These are phyloP conservation scores for Xylaria polymorpha DNA, from an alignment of 2,329 filamentous ascomycete genomes.

Conservation along the genomic window DNA sequence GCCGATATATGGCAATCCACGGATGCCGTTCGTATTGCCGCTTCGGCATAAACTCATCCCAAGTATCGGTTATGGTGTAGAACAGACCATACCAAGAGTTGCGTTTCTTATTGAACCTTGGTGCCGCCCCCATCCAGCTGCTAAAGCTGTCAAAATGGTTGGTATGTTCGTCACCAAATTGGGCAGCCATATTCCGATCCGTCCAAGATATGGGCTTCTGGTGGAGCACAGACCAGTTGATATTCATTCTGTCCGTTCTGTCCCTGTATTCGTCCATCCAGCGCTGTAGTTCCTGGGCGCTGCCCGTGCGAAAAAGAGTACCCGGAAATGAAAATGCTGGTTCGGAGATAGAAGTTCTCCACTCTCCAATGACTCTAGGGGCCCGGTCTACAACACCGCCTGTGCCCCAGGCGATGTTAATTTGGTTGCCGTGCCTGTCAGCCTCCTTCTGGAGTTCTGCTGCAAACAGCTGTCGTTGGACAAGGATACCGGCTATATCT, in stretches of 20 bases:
- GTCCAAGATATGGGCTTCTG: conserved; percentile 56
- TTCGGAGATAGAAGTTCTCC: conserved; percentile 31
- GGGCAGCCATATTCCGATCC: conserved; percentile 55
- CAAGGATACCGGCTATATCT: conserved; percentile 47
- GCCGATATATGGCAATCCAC: conserved; percentile 64
- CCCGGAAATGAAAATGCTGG: conserved; percentile 31
- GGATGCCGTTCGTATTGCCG: conserved; percentile 54
- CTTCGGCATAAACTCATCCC: conserved; percentile 48
- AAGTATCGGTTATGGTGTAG: conserved; percentile 59
- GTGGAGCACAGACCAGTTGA: conserved; percentile 50
- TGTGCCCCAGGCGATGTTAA: conserved; percentile 32
- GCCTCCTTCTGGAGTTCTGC: conserved; percentile 29
- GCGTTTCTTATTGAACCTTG: conserved; percentile 22
- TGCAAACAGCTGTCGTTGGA: conserved; percentile 28
- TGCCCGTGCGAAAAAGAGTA: conserved; percentile 36
- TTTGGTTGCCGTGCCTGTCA: conserved; percentile 14
- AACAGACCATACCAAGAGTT: conserved; percentile 62
- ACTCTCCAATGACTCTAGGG: conserved; percentile 7
- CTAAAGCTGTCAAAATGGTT: conserved; percentile 48
- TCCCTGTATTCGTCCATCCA: conserved; percentile 36
- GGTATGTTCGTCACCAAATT: conserved; percentile 47
- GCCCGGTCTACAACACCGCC: not conserved
- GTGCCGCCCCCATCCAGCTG: conserved; percentile 52
- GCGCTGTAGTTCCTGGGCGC: conserved; percentile 37
- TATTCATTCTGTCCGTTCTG: not conserved